Evolutionary conservation across 202 grass and related monocot genomes (phyloP), one percentile per base, ranked within the genome.

Genomic region (Hordeum pubiflorum): DNA sequence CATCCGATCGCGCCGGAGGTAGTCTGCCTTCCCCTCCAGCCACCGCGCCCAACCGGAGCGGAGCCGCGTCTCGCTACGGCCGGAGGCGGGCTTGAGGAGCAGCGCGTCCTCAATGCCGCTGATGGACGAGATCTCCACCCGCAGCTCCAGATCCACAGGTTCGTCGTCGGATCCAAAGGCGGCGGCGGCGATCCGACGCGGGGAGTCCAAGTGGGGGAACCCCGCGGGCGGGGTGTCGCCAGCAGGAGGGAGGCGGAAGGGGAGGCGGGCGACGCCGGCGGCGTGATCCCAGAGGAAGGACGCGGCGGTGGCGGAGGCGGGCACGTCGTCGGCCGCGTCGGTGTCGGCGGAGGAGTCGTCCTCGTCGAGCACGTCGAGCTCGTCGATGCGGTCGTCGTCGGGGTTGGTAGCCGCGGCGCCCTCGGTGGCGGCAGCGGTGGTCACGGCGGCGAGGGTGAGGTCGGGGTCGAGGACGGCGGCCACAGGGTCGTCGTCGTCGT

Each of bases 101-200:
- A 98, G 84, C 10, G 85, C 90, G 36, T 95, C 96, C 69, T 98
- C 96, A 18, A 98, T 65, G 59, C 85, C 83, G 69, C 46, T 55
- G 68, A 95, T 88, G 72, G 90, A 95, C 41, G 87, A 87, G 79
- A 95, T 85, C 90, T 95, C 86, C 73, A 86, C 24, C 77, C 82
- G 88, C 10, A 98, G 66, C 9, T 93, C 92, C 90, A 95, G 86
- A 85, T 95, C 92, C 60, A 98, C 86, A 21, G 84, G 89, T 77
- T 89, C 90, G 46, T 98, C 96, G 26, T 98, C 96, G 15, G 92
- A 98, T 89, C 92, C 92, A 59, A 98, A 98, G 36, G 38, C 72
- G 15, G 80, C 81, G 24, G 65, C 54, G 13, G 78, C 78, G 29
- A 85, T 82, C 67, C 70, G 80, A 37, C 61, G 60, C 15, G 36